Evolutionary conservation across 495 filamentous ascomycete species (phyloP), one percentile per base, ranked within the genome.

Genomic region (Xanthoparmelia taractica): DNA sequence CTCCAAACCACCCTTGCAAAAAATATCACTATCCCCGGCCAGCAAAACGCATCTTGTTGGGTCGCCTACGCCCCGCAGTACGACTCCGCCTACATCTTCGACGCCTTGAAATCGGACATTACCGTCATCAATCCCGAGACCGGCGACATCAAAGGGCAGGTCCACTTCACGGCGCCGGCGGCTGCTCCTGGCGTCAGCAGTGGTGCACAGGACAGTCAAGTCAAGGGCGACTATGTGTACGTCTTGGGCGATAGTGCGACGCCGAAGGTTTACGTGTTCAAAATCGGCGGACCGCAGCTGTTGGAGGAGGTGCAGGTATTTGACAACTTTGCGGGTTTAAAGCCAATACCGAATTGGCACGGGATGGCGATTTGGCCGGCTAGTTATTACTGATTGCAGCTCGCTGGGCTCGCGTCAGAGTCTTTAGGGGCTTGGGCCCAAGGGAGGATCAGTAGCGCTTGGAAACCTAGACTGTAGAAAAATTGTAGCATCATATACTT

Each of bases 281-380:
- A 17, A 17, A 41, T 41, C 15, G 13, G 40, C 4, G 40, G 13
- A 7, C 2, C 15, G 40, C 15, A 3, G 1, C 8, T 41, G 13
- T 41, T 18, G 40, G n/a, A n/a, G n/a, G n/a, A n/a, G 40, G 47
- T 71, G 38, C 69, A 73, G 66, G 65, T 37, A 20, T 64, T 74
- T 3, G 66, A 71, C 25, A 58, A 58, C 25, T 56, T 57, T 12
- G n/a, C 13, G 17, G 20, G 27, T 20, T 29, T 58, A 36, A 54
- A 54, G 20, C 15, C 1, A 27, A 37, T 37, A 6, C 6, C 29
- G 5, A 31, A 11, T 8, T 18, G 27, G 40, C 37, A 33, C 40
- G 54, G 31, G 6, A 37, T 63, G 61, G 31, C 29, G 23, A 38
- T 60, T 18, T 60, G 29, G 4, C 41, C 41, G 31, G 34, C 23